Evolutionary conservation across 192 early-diverging fungal species (phyloP), one percentile per base, ranked within the genome.

Genomic region (Phlyctochytrium planicorne): DNA sequence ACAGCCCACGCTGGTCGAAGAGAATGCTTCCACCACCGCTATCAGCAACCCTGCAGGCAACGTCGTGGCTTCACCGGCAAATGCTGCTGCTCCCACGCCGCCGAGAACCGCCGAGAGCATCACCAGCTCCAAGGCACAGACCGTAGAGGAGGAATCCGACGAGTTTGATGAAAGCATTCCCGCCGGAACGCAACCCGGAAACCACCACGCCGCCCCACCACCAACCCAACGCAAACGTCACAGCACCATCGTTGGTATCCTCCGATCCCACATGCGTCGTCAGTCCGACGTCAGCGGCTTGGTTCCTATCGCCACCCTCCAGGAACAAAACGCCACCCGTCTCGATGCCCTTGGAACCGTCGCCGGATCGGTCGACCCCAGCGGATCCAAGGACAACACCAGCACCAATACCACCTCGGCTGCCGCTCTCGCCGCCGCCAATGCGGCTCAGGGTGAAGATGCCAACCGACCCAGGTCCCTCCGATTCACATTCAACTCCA

Each of bases 401-500:
- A 47, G 20, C 20, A 47, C 20, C 20, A 20, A 14, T 47, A 20
- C 10, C 6, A 6, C 40, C 6, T 14, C 6, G 10, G 40, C 40
- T 47, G 6, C 40, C 6, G 40, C 40, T 47, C 10, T 20, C 10
- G 40, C 40, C 6, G 6, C 20, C 10, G 40, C 40, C 20, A 20
- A 6, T 14, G 40, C 40, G 40, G 32, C 53, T 10, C 60, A 37
- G 16, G 63, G 34, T 17, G 75, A 80, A 30, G 80, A 83, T 57
- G 72, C 59, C 34, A 81, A 81, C 69, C 83, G 81, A 59, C 85
- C 85, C 30, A 75, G 85, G 14, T 87, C 85, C 29, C 74, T 87
- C 29, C 63, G 85, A 40, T 87, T 87, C 68, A 87, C 85, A 3
- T 87, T 87, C 76, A 87, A 87, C 68, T 81, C 78, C 20, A 85